Base-by-base conservation (phyloP, 352 stramenopile species). In the Globisporangium splendens region DNA sequence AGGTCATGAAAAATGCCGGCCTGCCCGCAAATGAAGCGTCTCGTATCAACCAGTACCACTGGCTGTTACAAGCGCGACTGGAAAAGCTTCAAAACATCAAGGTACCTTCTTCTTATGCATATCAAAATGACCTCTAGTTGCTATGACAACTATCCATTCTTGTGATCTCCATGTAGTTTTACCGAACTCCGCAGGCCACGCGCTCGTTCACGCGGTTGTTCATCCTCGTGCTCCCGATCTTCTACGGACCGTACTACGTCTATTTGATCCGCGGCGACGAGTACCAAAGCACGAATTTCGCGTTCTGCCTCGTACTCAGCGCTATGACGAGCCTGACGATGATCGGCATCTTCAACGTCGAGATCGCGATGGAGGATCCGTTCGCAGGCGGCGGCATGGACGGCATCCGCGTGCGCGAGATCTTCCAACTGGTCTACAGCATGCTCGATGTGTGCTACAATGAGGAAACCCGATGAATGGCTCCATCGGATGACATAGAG, bases 11-110 rank as follows among this genome's bases (percentile, higher is more conserved):
- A 63, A 33, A 39, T 1, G 74, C 50, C 10, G 86, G 84, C 0
- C 65, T 95, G 17, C 86, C 83, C 20, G 80, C 82, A 0, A 95
- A 95, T 46, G 86, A 95, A 63, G 83, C 86, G 17, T 93, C 81
- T n/a, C 82, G 86, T 20, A 89, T 94, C 61, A 94, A 93, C 54
- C 86, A 94, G 64, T 94, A 94, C 56, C 81, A 94, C 53, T 95
- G 86, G 86, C 68, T 95, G 48, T 69, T 95, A 1, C 77, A 92
- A 57, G 82, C 80, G 50, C 82, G 86, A 18, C 70, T 95, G 28
- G 85, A 95, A 50, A 84, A 81, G 61, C 68, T 95, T 0, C 83
- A 89, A 63, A 93, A 93, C 68, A 79, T 92, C 57, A 95, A 93
- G 69, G 74, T 84, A 55, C 12, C 46, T 42, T 33, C 20, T 28